Base-by-base conservation (phyloP, 352 stramenopile genomes). In the Globisporangium nagaii region DNA sequence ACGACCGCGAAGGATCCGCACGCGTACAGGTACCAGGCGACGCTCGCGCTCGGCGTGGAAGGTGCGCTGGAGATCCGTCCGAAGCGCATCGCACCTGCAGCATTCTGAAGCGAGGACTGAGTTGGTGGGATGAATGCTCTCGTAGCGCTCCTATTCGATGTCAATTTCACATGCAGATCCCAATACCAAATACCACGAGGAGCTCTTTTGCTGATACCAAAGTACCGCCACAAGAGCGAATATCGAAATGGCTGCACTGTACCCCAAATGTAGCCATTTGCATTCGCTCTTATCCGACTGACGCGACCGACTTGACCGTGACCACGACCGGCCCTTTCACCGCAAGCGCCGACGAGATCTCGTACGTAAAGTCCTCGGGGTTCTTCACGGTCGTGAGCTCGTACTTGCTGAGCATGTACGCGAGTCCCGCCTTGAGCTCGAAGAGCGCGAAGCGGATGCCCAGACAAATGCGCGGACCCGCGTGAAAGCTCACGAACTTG, bases 381-480 rank as follows among this genome's bases (percentile, higher is more conserved):
- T 64, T 62, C 39, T 74, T 65, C 41, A 65, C 66, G 0, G 68
- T 75, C 25, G 56, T 68, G 51, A 77, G 58, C 46, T 77, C 55
- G 42, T 68, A 77, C 53, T 77, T 77, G 66, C 68, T 77, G 12
- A 68, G 28, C 19, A 65, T 30, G 42, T 56, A 64, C 9, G 62
- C 57, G 30, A 58, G 49, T 25, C 60, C 51, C 4, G 60, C 66
- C 57, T 80, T 77, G 62, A 80, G 70, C 63, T 86, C 71, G 8
- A 83, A 58, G 60, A 86, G 70, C 15, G 78, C 75, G 10, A 78
- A 53, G 34, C 58, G 60, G 62, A 67, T 68, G 4, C 75, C 75
- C 20, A 86, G 53, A 40, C 75, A 86, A 8, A 65, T 60, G n/a
- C 75, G 71, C 0, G 63, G 67, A 9, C 74, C 75, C 0, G 66